These are phyloP conservation scores for Suaeda aralocaspica DNA, from an alignment of 148 eudicot genomes.

Conservation along the genomic window DNA sequence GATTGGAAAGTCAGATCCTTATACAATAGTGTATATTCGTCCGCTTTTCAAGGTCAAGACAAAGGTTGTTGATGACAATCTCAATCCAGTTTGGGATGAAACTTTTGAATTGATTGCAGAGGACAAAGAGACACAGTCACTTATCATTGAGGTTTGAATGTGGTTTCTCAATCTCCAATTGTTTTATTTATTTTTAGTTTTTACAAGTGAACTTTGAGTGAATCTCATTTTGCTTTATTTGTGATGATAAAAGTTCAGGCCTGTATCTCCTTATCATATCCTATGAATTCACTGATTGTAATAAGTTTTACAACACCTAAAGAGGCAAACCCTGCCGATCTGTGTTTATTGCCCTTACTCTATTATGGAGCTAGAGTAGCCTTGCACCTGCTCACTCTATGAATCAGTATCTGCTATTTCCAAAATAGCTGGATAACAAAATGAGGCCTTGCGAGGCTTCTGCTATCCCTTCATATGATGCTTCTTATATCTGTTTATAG, in stretches of 20 bases:
- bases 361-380: not conserved
- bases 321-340: not conserved
- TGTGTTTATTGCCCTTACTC: not conserved
- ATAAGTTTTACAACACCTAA: too few species aligned
- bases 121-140: constrained; percentile 92
- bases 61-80: constrained; percentile 70
- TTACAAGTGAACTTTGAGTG: not conserved
- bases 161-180: not conserved
- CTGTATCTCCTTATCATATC: too few species aligned
- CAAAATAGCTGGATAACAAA: not conserved
- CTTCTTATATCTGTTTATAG: not conserved
- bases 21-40: constrained; percentile 56
- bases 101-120: constrained; percentile 79
- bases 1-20: constrained; percentile 98
- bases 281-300: not conserved
- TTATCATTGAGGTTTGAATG: constrained; percentile 67
- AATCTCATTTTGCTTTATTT: not conserved
- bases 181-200: not conserved
- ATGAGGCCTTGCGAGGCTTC: not conserved
- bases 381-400: not conserved
- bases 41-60: constrained; percentile 87
- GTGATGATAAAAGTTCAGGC: too few species aligned
- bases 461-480: not conserved
- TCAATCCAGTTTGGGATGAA: constrained; percentile 92
- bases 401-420: not conserved